A percentile compares a stretch with the other conserved stretches of the same genome.
phyloP scores from a whole-genome alignment of 2,329 filamentous ascomycete species.

The Botrytis byssoidea region DNA sequence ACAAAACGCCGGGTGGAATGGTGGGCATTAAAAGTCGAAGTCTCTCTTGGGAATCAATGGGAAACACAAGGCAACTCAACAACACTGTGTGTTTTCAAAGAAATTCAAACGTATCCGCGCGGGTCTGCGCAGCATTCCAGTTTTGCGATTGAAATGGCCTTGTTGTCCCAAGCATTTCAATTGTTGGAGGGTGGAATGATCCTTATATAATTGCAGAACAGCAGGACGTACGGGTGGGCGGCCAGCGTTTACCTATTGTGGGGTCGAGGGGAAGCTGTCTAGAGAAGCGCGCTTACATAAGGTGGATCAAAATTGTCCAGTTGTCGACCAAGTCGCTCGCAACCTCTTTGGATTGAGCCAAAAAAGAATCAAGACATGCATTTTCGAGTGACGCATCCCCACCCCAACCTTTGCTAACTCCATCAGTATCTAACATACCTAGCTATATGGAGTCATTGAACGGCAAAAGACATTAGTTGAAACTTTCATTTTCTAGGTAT shows the following conservation, averaged over 20 bases:
- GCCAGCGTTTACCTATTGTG: constrained; percentile 1
- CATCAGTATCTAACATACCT: neutral
- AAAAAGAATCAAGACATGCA: neutral
- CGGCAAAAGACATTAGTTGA: neutral
- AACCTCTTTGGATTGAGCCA: neutral
- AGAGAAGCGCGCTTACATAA: neutral
- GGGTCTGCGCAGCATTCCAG: neutral
- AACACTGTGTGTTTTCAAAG: neutral
- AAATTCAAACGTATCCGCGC: neutral
- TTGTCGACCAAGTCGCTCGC: neutral
- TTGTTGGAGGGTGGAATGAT: neutral
- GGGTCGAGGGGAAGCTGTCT: neutral
- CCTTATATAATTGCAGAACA: neutral
- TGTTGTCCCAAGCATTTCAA: neutral
- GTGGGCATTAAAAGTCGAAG: neutral
- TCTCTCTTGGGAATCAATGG: neutral
- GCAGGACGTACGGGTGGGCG: neutral
- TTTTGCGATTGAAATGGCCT: neutral
- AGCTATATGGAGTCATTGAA: neutral
- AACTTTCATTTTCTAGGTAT: neutral
- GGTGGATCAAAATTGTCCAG: neutral
- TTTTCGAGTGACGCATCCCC: neutral
- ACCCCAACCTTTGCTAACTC: neutral
- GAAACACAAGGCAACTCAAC: neutral
- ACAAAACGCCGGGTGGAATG: neutral